A percentile compares a stretch with the other conserved stretches of the same genome.
Evolutionary conservation across 106 monocot genomes (phyloP).

Genomic region (Triglochin maritima): DNA sequence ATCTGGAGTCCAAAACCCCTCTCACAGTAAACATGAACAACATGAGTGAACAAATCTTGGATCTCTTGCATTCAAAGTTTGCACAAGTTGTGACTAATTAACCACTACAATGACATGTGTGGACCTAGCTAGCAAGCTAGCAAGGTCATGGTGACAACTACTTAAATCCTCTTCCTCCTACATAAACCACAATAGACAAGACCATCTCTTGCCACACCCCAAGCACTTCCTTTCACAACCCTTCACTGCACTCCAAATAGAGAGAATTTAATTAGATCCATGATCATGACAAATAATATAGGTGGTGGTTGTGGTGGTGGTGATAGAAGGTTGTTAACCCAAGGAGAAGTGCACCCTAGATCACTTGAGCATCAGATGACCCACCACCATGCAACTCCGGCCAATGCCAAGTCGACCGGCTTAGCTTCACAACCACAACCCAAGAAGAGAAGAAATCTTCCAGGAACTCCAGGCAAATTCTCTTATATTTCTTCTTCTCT

Average conservation of each 20-base stretch:
- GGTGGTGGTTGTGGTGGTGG: neutral
- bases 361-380: neutral
- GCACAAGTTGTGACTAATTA: no score
- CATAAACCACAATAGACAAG: neutral
- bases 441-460: constrained; percentile 9
- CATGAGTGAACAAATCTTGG: no score
- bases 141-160: neutral
- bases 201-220: neutral
- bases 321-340: neutral
- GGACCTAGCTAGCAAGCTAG: neutral
- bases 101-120: no score
- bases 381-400: neutral
- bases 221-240: neutral
- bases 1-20: no score
- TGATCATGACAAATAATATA: neutral
- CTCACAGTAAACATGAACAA: no score
- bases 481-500: neutral
- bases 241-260: neutral
- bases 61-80: no score
- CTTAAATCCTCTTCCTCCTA: neutral
- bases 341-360: neutral
- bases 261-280: neutral
- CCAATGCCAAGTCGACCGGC: neutral
- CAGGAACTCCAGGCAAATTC: constrained; percentile 8
- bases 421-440: neutral